Conservation (phyloP, 768 basidiomycete species). For the Astraeus odoratus region DNA sequence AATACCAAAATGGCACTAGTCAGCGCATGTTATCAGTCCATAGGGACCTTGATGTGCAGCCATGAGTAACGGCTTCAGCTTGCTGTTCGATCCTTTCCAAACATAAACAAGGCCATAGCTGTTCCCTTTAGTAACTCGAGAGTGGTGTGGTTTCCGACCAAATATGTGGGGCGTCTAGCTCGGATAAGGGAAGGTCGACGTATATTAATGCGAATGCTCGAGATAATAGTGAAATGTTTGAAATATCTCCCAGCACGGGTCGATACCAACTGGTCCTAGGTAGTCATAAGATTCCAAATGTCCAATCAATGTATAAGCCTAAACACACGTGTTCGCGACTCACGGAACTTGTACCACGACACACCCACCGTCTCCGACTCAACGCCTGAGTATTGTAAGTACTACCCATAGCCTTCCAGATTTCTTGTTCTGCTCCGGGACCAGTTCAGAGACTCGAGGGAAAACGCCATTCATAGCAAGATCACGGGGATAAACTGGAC, state of each 20-base stretch:
- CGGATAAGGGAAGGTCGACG: conserved; percentile 3
- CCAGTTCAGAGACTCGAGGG: conserved; percentile 28
- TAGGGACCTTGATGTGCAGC: conserved; percentile 45
- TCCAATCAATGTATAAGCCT: conserved; percentile 17
- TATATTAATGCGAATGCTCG: conserved; percentile 58
- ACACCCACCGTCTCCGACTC: conserved; percentile 29
- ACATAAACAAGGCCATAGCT: conserved; percentile 54
- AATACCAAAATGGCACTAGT: neutral
- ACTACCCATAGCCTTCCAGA: conserved; percentile 28
- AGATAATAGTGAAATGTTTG: conserved; percentile 51
- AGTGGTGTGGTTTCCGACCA: conserved; percentile 34
- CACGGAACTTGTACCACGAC: conserved; percentile 35
- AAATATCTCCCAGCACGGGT: conserved; percentile 52
- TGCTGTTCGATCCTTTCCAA: conserved; percentile 45
- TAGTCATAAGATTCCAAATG: conserved; percentile 39
- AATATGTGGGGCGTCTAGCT: conserved; percentile 1
- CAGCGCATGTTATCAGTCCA: neutral
- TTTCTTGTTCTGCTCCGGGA: conserved; percentile 27
- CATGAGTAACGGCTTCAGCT: conserved; percentile 53
- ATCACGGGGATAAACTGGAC: neutral
- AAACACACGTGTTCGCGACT: conserved; percentile 9
- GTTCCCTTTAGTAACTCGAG: conserved; percentile 53
- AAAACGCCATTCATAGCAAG: conserved; percentile 17
- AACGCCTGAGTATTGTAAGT: conserved; percentile 30
- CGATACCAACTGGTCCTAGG: conserved; percentile 41